A percentile compares a stretch with the other conserved stretches of the same genome.
phyloP scores from a whole-genome alignment of 371 early-diverging fungal species.

The Catenaria anguillulae region DNA sequence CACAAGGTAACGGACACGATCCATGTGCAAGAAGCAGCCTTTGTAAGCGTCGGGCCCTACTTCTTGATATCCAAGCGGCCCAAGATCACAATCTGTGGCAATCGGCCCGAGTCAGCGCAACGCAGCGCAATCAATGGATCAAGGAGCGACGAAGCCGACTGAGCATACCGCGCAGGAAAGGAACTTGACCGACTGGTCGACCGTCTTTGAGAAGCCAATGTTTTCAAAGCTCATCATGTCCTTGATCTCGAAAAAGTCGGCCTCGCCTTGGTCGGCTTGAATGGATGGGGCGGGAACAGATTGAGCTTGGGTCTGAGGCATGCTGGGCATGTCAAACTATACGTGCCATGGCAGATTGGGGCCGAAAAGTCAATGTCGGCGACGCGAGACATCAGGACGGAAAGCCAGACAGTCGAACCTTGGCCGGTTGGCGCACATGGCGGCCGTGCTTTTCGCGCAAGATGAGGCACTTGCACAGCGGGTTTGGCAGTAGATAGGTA shows the following conservation, averaged over 20 bases:
- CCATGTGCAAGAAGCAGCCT: neutral
- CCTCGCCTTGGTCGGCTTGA: slow-evolving; percentile 37
- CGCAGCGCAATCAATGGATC: no score
- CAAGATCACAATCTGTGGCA: slow-evolving; percentile 48
- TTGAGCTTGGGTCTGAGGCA: slow-evolving; percentile 6
- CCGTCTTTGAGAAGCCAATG: slow-evolving; percentile 54
- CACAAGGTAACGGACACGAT: neutral
- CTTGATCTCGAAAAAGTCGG: slow-evolving; percentile 16
- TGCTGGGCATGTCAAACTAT: no score
- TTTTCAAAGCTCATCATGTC: slow-evolving; percentile 65
- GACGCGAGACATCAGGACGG: neutral
- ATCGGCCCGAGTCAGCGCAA: no score
- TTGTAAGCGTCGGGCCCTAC: neutral
- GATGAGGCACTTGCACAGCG: slow-evolving; percentile 11
- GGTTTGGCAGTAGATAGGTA: slow-evolving; percentile 10
- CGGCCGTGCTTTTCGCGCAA: slow-evolving; percentile 7
- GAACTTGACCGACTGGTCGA: slow-evolving; percentile 38
- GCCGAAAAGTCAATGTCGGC: no score
- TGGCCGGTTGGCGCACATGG: slow-evolving; percentile 7
- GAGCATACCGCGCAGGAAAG: slow-evolving; percentile 47
- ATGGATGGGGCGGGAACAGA: neutral
- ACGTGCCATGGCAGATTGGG: neutral
- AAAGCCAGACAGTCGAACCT: neutral
- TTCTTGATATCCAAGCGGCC: slow-evolving; percentile 46
- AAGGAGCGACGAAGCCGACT: neutral